phyloP scores from a whole-genome alignment of 2,329 filamentous ascomycete genomes.

The Paraphoma sp. region DNA sequence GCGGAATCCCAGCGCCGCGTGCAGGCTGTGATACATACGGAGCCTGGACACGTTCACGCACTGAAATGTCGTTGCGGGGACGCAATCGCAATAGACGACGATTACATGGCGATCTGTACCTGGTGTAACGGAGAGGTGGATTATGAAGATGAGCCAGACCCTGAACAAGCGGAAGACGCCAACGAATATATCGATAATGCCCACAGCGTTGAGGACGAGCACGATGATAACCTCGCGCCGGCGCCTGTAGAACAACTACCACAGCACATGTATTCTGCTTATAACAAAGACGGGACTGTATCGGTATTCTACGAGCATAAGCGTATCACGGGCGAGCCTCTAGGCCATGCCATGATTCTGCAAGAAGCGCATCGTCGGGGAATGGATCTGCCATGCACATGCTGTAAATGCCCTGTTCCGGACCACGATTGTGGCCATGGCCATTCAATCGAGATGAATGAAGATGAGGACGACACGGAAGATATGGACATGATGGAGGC shows the following conservation, averaged over 20 bases:
- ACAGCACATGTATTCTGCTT: background rate
- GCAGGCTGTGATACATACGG: background rate
- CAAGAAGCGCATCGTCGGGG: background rate
- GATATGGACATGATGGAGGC: background rate
- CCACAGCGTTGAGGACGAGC: background rate
- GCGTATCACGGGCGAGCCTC: background rate
- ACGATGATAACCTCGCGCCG: conserved; percentile 7
- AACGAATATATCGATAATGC: background rate
- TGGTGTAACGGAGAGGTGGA: conserved; percentile 14
- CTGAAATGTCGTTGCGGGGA: conserved; percentile 10
- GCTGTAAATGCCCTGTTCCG: background rate
- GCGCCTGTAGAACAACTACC: background rate
- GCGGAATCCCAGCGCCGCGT: too few species aligned
- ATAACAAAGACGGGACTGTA: conserved; percentile 2
- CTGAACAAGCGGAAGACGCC: background rate
- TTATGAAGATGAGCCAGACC: background rate
- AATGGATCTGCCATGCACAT: background rate
- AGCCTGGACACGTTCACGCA: background rate
- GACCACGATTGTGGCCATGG: too few species aligned
- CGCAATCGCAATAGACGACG: background rate
- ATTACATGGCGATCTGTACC: conserved; percentile 7
- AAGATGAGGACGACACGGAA: background rate
- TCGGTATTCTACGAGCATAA: background rate
- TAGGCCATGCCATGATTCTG: background rate
- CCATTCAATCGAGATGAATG: background rate